A percentile compares a stretch with the other conserved stretches of the same genome.
phyloP scores from a whole-genome alignment of 2,329 filamentous ascomycete species.

The Diaporthe eres region DNA sequence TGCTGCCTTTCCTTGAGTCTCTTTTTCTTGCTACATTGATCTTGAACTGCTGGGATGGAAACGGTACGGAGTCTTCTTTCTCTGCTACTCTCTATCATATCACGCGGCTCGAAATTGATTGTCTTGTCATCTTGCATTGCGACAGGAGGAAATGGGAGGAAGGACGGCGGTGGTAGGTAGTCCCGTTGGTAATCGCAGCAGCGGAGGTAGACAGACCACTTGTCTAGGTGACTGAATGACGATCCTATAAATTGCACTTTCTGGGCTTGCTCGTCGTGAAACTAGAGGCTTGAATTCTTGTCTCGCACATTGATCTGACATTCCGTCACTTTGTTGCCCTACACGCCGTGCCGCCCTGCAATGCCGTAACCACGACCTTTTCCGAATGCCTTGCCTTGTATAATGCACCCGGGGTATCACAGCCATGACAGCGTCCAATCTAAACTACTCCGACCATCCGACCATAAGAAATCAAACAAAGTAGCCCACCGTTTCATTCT shows the following conservation, averaged over 20 bases:
- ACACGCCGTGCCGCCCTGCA: not conserved
- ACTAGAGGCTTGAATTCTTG: not conserved
- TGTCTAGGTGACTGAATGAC: conserved; percentile 34
- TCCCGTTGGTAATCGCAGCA: conserved; percentile 31
- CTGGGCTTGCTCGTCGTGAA: not conserved
- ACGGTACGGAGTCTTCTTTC: conserved; percentile 8
- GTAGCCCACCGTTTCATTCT: conserved; percentile 38
- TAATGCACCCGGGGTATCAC: not conserved
- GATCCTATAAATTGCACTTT: conserved; percentile 28
- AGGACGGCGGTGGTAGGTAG: conserved; percentile 20
- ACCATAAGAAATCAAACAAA: not conserved
- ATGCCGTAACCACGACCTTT: not conserved
- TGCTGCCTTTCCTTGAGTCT: conserved; percentile 28
- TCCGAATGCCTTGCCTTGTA: not conserved
- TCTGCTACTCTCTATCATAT: conserved; percentile 8
- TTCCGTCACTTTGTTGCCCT: not conserved
- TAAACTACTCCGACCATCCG: not conserved
- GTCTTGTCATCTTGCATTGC: conserved; percentile 30
- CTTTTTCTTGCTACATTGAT: conserved; percentile 26
- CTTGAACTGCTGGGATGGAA: conserved; percentile 10
- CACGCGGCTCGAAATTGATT: conserved; percentile 24
- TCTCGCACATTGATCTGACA: not conserved
- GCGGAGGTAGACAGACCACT: conserved; percentile 21
- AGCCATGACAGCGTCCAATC: not conserved
- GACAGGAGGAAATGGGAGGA: conserved; percentile 9